Evolutionary conservation across 257 asterid species (phyloP).

Genomic region (Solanum sejunctum): DNA sequence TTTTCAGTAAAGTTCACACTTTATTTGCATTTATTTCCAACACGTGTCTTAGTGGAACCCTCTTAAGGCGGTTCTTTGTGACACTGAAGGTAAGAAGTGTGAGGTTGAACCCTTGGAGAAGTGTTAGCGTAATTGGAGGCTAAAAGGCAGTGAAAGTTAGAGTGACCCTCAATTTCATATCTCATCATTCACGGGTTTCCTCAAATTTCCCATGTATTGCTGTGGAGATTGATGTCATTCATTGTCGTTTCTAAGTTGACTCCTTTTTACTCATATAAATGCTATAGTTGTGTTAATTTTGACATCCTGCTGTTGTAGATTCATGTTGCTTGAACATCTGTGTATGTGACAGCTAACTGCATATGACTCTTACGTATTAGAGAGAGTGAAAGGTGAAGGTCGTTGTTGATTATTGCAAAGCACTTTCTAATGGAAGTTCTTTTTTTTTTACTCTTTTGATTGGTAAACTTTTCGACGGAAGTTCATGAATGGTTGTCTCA

Average conservation of each 20-base stretch:
- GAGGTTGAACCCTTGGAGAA: background rate
- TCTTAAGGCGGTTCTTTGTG: background rate
- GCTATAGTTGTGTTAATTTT: background rate
- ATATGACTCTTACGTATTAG: background rate
- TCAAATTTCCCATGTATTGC: background rate
- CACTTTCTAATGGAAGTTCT: background rate
- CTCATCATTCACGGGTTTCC: background rate
- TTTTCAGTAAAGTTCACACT: background rate
- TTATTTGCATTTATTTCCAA: background rate
- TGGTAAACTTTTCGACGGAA: background rate
- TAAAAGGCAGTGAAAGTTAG: background rate
- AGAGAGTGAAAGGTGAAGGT: background rate
- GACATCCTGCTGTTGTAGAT: background rate
- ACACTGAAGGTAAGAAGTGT: background rate
- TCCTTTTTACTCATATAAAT: background rate
- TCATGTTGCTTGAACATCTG: background rate
- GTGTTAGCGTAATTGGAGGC: background rate
- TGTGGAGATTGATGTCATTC: background rate
- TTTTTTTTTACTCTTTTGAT: background rate
- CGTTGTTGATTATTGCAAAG: background rate
- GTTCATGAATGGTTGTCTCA: background rate
- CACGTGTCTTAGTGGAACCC: background rate
- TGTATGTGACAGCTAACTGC: background rate
- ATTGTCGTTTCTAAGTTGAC: background rate
- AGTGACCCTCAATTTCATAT: background rate